phyloP scores from a whole-genome alignment of 257 asterid genomes.

The Nicotiana paniculata region DNA sequence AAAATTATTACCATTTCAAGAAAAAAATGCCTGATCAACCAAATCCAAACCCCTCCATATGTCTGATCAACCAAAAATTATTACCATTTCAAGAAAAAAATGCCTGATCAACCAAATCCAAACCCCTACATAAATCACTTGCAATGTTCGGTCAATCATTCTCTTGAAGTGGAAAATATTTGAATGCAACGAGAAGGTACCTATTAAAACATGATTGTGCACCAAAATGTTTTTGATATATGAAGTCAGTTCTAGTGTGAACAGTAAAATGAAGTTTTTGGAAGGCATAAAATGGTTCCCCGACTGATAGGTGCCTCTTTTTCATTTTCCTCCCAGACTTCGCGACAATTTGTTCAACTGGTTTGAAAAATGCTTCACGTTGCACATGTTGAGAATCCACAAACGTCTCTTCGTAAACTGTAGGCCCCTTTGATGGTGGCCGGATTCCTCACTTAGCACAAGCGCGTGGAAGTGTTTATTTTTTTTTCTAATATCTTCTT shows the following conservation, averaged over 20 bases:
- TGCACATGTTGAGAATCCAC: background rate
- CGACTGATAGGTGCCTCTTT: background rate
- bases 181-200: background rate
- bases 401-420: background rate
- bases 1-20: background rate
- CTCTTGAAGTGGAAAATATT: background rate
- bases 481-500: background rate
- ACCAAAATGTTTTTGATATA: background rate
- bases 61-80: background rate
- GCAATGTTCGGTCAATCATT: background rate
- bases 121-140: background rate
- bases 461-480: background rate
- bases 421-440: background rate
- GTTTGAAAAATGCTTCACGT: background rate
- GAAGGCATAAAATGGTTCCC: background rate
- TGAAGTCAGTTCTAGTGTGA: background rate
- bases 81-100: no score
- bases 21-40: background rate
- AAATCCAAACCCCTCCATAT: background rate
- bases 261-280: background rate
- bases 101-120: background rate
- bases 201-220: background rate
- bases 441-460: background rate
- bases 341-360: background rate
- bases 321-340: background rate